Conservation (phyloP, 2,329 filamentous ascomycete genomes). For the Hortaea sp. region DNA sequence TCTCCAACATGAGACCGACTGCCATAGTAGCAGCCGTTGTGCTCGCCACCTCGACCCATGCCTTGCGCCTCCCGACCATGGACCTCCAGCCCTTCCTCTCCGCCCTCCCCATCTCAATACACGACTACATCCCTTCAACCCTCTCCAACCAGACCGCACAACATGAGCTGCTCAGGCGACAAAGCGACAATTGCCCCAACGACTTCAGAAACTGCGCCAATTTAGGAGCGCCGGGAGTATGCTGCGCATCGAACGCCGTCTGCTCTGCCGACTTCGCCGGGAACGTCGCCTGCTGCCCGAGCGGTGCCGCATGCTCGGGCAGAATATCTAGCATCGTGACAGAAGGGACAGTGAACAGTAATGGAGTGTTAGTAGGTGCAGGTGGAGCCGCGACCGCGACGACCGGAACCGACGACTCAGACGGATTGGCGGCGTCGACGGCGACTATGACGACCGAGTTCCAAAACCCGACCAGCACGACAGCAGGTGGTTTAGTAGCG, state of each 20-base stretch:
- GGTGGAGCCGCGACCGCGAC: constrained; percentile 9
- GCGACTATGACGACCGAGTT: constrained; percentile 6
- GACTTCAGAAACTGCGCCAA: constrained; percentile 44
- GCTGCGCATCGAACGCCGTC: constrained; percentile 43
- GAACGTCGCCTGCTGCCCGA: constrained; percentile 53
- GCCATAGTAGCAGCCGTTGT: constrained; percentile 2
- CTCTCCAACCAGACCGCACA: constrained; percentile 7
- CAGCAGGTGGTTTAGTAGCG: not conserved
- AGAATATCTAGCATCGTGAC: constrained; percentile 32
- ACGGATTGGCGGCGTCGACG: constrained; percentile 14
- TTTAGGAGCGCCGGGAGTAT: constrained; percentile 43
- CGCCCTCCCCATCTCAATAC: constrained; percentile 17
- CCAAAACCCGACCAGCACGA: constrained; percentile 4
- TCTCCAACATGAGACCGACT: not conserved
- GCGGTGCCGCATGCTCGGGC: constrained; percentile 48
- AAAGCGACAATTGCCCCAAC: constrained; percentile 36
- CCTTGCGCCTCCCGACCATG: constrained; percentile 15
- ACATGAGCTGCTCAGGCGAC: constrained; percentile 23
- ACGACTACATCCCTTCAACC: constrained; percentile 11
- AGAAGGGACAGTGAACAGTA: constrained; percentile 19
- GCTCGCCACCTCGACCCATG: constrained; percentile 2
- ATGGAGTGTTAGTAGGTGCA: constrained; percentile 16
- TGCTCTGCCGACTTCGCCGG: constrained; percentile 48
- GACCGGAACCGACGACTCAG: no score
- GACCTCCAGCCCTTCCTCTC: constrained; percentile 20